Percentiles rank a stretch among this genome's conserved stretches.
Conservation (phyloP, 2,329 filamentous ascomycete species). For the Fusarium fracticaudum region DNA sequence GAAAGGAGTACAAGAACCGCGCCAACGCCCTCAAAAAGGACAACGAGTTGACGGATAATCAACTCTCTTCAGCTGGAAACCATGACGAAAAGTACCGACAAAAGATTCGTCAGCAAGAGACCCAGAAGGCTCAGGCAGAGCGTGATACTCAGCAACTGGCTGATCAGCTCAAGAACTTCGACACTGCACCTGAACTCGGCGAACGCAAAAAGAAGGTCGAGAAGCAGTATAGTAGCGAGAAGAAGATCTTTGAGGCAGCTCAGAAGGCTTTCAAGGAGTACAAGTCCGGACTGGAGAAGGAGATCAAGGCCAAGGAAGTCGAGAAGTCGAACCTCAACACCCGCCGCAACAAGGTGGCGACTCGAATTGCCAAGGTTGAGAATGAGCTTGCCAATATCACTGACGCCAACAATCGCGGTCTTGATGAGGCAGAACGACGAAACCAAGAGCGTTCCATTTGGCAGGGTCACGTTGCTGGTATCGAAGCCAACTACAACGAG, state of each 20-base stretch:
- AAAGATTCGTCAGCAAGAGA: constrained; percentile 78
- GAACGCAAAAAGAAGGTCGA: constrained; percentile 66
- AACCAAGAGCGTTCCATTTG: constrained; percentile 60
- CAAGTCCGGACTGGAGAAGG: constrained; percentile 70
- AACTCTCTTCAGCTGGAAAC: constrained; percentile 74
- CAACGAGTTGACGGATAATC: constrained; percentile 73
- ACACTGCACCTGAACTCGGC: constrained; percentile 70
- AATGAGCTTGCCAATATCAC: constrained; percentile 76
- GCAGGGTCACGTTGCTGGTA: constrained; percentile 56
- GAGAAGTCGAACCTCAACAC: constrained; percentile 71
- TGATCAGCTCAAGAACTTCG: constrained; percentile 70
- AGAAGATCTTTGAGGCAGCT: constrained; percentile 68
- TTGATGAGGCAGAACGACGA: constrained; percentile 70
- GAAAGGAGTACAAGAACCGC: constrained; percentile 79
- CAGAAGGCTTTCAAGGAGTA: constrained; percentile 64
- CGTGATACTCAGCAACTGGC: constrained; percentile 64
- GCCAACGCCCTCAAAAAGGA: constrained; percentile 76
- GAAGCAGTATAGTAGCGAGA: constrained; percentile 63
- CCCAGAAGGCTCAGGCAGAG: constrained; percentile 74
- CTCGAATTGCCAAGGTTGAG: constrained; percentile 76
- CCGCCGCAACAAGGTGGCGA: constrained; percentile 77
- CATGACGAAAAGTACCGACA: constrained; percentile 80
- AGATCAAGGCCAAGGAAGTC: constrained; percentile 69
- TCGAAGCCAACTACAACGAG: constrained; percentile 58
- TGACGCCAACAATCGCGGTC: constrained; percentile 72